A percentile compares a stretch with the other conserved stretches of the same genome.
Evolutionary conservation across 2,329 filamentous ascomycete genomes (phyloP).

Genomic region (Harringtonia aguacate): DNA sequence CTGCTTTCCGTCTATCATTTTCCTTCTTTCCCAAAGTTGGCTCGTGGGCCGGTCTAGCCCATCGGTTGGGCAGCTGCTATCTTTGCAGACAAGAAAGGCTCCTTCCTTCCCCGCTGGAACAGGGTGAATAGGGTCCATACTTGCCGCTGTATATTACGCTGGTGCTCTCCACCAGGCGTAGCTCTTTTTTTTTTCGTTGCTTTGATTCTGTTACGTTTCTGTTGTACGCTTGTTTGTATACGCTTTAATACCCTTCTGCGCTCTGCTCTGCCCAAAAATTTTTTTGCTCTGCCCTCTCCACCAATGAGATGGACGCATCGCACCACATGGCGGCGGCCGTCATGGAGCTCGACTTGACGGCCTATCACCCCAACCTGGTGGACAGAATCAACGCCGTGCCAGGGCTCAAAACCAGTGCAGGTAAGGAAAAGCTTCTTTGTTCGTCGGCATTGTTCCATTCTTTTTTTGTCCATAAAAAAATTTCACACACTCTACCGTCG

Average conservation of each 20-base stretch:
- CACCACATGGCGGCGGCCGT: constrained; percentile 26
- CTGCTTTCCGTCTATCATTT: too few species aligned
- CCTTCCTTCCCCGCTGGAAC: too few species aligned
- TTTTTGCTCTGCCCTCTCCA: too few species aligned
- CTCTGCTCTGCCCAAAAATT: neutral
- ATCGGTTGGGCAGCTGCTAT: too few species aligned
- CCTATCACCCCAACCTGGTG: constrained; percentile 34
- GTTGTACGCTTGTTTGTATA: neutral
- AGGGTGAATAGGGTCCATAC: neutral
- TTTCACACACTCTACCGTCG: too few species aligned
- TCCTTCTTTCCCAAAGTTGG: too few species aligned
- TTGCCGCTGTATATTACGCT: too few species aligned
- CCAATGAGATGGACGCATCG: constrained; percentile 24
- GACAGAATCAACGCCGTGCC: constrained; percentile 46
- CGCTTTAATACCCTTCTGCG: neutral
- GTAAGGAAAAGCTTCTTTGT: constrained; percentile 34
- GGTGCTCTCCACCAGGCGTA: neutral
- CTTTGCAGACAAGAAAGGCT: too few species aligned
- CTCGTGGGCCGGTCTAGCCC: too few species aligned
- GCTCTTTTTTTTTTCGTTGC: neutral
- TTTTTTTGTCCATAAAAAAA: too few species aligned
- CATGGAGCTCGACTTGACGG: constrained; percentile 39
- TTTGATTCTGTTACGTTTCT: neutral
- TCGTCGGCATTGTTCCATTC: constrained; percentile 10
- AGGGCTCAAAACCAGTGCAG: constrained; percentile 47